Conservation (phyloP, 192 early-diverging fungal genomes). For the Backusella tarrabulga region DNA sequence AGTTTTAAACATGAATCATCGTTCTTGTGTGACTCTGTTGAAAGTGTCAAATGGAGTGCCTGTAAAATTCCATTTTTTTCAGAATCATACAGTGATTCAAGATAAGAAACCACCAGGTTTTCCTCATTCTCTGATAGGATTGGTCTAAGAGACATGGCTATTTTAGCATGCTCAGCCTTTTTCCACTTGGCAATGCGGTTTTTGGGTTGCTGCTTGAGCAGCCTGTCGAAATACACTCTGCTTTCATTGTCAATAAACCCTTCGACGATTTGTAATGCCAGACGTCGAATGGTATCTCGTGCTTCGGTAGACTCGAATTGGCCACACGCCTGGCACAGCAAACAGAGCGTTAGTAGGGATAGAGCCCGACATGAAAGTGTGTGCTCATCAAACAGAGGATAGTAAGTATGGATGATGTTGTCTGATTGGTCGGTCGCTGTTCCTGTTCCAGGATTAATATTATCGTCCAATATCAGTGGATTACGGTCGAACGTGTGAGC, state of each 20-base stretch:
- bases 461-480: background rate
- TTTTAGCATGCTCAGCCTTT: background rate
- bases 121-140: background rate
- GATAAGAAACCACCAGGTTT: background rate
- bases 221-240: background rate
- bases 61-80: constrained; percentile 10
- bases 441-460: background rate
- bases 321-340: background rate
- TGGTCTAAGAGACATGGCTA: background rate
- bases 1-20: background rate
- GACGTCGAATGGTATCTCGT: background rate
- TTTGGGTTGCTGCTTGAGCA: background rate
- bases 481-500: background rate
- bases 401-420: background rate
- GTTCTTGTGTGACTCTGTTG: background rate
- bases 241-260: background rate
- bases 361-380: background rate
- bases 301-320: background rate
- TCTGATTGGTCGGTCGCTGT: background rate
- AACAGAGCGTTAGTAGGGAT: background rate
- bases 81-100: background rate
- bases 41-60: constrained; percentile 3
- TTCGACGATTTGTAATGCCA: constrained; percentile 14
- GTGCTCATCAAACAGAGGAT: constrained; percentile 4
- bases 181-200: constrained; percentile 6